These are phyloP conservation scores for Tricholoma hemisulphureum DNA, from an alignment of 768 basidiomycete genomes.

Conservation along the genomic window DNA sequence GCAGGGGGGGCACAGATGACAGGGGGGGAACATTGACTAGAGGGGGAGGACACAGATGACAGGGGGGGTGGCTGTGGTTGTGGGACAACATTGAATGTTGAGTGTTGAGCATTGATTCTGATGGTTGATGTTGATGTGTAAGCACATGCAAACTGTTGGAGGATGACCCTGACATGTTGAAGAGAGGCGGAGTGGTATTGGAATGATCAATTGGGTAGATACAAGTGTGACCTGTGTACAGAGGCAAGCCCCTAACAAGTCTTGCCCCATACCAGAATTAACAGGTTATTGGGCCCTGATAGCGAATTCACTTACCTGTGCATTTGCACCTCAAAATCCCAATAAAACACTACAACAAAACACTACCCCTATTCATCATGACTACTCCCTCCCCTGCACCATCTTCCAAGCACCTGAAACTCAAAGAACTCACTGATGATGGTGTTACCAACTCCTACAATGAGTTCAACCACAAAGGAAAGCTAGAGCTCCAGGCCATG, in stretches of 20 bases:
- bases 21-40: too few relatives aligned
- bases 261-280: not conserved
- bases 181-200: not conserved
- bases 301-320: not conserved
- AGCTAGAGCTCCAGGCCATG: not conserved
- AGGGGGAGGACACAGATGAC: too few relatives aligned
- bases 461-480: not conserved
- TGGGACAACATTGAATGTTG: too few relatives aligned
- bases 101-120: too few relatives aligned
- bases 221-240: too few relatives aligned
- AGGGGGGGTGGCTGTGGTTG: too few relatives aligned
- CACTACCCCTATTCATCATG: not conserved
- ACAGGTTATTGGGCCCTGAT: not conserved
- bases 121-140: too few relatives aligned
- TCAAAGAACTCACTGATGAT: not conserved
- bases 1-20: too few relatives aligned
- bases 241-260: not conserved
- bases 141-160: too few relatives aligned
- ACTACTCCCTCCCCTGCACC: not conserved
- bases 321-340: not conserved
- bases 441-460: not conserved
- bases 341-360: too few relatives aligned
- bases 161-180: not conserved
- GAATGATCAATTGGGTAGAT: too few relatives aligned
- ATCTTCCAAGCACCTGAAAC: not conserved